phyloP scores from a whole-genome alignment of 768 basidiomycete species.

The Lactarius indigo region DNA sequence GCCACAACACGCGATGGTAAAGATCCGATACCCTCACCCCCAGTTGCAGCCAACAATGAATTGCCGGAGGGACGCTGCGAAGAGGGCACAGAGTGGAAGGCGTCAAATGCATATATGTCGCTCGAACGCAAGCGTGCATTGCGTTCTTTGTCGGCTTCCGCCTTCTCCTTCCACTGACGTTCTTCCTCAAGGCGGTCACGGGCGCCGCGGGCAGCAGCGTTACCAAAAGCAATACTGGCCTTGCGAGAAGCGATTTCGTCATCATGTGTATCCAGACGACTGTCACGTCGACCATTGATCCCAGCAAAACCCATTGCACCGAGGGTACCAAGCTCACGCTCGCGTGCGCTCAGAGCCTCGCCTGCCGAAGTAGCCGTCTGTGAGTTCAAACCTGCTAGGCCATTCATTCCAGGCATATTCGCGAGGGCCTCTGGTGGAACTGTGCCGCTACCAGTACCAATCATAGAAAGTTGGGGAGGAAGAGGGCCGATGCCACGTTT shows the following conservation, averaged over 20 bases:
- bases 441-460: slow-evolving; percentile 24
- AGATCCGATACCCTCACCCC: slow-evolving; percentile 13
- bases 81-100: slow-evolving; percentile 64
- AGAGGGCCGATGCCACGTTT: slow-evolving; percentile 76
- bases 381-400: slow-evolving; percentile 18
- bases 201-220: slow-evolving; percentile 45
- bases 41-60: slow-evolving; percentile 32
- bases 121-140: slow-evolving; percentile 41
- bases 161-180: slow-evolving; percentile 52
- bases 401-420: slow-evolving; percentile 31
- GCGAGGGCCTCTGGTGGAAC: slow-evolving; percentile 24
- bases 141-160: slow-evolving; percentile 30
- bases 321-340: slow-evolving; percentile 46
- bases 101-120: slow-evolving; percentile 60
- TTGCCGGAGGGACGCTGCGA: slow-evolving; percentile 36
- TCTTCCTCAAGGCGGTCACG: slow-evolving; percentile 63
- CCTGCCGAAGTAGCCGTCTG: slow-evolving; percentile 16
- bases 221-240: slow-evolving; percentile 37
- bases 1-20: slow-evolving; percentile 14
- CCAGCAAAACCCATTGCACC: slow-evolving; percentile 45
- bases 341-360: slow-evolving; percentile 39
- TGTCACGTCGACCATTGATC: slow-evolving; percentile 29
- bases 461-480: slow-evolving; percentile 25
- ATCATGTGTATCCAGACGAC: slow-evolving; percentile 36
- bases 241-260: slow-evolving; percentile 48